These are phyloP conservation scores for Globisporangium okanoganense DNA, from an alignment of 352 stramenopile species.

Conservation along the genomic window DNA sequence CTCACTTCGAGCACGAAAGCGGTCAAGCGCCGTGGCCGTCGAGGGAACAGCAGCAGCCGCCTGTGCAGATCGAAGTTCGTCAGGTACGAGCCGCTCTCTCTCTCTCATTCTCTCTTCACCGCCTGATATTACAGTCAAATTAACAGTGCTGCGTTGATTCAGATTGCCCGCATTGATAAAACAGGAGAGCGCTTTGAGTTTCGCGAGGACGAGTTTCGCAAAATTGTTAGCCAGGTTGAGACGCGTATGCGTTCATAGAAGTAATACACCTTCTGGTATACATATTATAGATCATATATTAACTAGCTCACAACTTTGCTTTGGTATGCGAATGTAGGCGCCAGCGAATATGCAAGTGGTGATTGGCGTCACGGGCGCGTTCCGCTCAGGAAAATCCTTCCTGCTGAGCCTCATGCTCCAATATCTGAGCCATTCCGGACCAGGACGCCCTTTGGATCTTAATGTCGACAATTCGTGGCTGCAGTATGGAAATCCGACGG, in stretches of 20 bases:
- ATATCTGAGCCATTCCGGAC: background rate
- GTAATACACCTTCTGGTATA: too few relatives aligned
- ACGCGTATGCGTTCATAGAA: too few relatives aligned
- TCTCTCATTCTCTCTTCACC: background rate
- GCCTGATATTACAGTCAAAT: too few relatives aligned
- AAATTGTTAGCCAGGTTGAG: background rate
- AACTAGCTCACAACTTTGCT: background rate
- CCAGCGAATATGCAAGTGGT: background rate
- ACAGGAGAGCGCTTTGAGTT: background rate
- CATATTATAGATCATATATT: too few relatives aligned
- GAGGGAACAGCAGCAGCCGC: background rate
- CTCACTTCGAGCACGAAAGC: background rate
- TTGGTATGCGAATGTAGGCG: background rate
- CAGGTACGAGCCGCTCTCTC: background rate
- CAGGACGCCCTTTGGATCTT: background rate
- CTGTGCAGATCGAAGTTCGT: background rate
- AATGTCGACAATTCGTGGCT: background rate
- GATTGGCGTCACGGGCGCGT: background rate
- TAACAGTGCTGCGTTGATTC: too few relatives aligned
- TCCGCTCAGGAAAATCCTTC: background rate
- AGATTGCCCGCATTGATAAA: background rate
- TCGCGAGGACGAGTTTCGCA: background rate
- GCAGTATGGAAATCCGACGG: background rate
- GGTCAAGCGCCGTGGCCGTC: too few relatives aligned
- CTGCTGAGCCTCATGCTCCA: background rate